phyloP scores from a whole-genome alignment of 768 basidiomycete species.

The Kwoniella botswanensis region DNA sequence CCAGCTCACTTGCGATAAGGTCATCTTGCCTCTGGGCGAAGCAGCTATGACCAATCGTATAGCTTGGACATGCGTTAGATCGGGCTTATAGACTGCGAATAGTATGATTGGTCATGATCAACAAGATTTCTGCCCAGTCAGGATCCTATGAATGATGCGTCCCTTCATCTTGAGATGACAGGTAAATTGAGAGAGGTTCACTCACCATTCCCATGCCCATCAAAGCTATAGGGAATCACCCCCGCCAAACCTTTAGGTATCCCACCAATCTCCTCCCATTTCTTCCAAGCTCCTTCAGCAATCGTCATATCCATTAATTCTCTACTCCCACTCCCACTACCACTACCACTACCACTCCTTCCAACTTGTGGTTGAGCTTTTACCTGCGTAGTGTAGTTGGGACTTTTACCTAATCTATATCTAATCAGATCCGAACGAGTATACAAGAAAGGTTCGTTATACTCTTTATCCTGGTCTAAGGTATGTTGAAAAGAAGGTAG shows the following conservation, averaged over 20 bases:
- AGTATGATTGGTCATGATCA: background rate
- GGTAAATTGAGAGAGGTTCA: background rate
- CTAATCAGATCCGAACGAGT: conserved; percentile 12
- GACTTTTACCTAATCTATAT: background rate
- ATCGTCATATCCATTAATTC: conserved; percentile 7
- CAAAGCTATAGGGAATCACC: conserved; percentile 10
- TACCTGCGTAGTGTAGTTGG: background rate
- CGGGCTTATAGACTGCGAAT: conserved; percentile 20
- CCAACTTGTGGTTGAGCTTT: background rate
- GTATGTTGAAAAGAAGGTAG: background rate
- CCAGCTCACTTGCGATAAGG: conserved; percentile 23
- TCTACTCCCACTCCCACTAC: background rate
- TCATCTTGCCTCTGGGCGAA: conserved; percentile 23
- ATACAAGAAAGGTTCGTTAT: background rate
- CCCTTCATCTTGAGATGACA: background rate
- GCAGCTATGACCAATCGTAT: conserved; percentile 31
- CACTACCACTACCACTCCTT: conserved; percentile 1
- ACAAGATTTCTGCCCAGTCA: background rate
- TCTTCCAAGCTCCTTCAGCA: conserved; percentile 20
- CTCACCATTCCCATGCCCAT: conserved; percentile 14
- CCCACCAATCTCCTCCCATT: conserved; percentile 27
- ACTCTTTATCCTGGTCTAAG: background rate
- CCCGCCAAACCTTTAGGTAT: conserved; percentile 3
- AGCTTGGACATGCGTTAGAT: conserved; percentile 18
- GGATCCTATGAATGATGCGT: background rate